Conservation (phyloP, 495 filamentous ascomycete genomes). For the Astrothelium subdiscretum region DNA sequence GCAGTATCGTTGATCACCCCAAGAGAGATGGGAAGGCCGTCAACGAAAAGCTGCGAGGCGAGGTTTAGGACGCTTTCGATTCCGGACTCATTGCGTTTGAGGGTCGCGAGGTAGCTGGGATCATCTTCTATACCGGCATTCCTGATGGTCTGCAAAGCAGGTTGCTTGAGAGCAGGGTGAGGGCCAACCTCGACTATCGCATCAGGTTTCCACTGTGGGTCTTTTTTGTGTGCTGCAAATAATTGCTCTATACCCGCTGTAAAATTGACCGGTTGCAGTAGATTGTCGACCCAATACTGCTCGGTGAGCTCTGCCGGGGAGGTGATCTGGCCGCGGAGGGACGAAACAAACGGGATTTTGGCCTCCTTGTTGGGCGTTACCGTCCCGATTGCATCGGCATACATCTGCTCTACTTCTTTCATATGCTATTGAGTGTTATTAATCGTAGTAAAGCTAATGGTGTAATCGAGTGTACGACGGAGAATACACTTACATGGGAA, state of each 20-base stretch:
- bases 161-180: constrained; percentile 7
- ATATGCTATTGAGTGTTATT: constrained; percentile 36
- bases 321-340: background rate
- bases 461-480: background rate
- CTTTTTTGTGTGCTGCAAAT: background rate
- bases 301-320: background rate
- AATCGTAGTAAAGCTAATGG: background rate
- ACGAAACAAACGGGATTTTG: background rate
- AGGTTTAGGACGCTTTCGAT: background rate
- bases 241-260: background rate
- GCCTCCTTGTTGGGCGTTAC: background rate
- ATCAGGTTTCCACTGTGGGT: background rate
- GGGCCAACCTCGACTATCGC: constrained; percentile 10
- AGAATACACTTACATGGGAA: constrained; percentile 27
- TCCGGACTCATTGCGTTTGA: background rate
- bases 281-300: constrained; percentile 16
- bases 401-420: constrained; percentile 19
- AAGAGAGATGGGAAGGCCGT: background rate
- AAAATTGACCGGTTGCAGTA: constrained; percentile 1
- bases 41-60: background rate
- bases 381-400: background rate
- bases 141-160: background rate
- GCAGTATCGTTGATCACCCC: background rate
- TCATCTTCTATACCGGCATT: background rate
- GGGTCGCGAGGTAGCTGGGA: background rate